Base-by-base conservation (phyloP, 176 grass and related monocot genomes). In the Ananas comosus region DNA sequence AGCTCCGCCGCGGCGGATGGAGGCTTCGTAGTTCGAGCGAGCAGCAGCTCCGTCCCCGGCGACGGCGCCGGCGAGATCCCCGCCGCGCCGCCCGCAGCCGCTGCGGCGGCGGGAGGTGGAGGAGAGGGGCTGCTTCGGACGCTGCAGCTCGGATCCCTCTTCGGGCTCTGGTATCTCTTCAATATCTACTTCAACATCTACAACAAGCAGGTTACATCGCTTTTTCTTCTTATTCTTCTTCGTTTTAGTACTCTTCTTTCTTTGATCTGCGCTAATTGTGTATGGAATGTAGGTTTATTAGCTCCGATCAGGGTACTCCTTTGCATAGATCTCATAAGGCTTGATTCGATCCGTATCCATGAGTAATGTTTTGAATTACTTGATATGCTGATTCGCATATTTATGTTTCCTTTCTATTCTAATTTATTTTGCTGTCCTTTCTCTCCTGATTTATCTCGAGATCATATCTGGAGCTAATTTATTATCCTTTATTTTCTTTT, bases 161-260 rank as follows among this genome's bases (percentile, higher is more conserved):
- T 85, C 57, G 82, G 82, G 10, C 53, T 85, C 50, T 85, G 82
- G 82, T 85, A 85, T 66, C 69, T 85, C 27, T 85, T 85, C 53
- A 85, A 85, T 63, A 85, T 85, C 82, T 85, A 85, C 72, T 85
- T 85, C 77, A 85, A 85, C 33, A 85, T 85, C 53, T 85, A 85
- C 65, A 85, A 85, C 29, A 85, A 85, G 66, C 82, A 85, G 82
- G 82, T 56, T 57, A 21, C 23, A 64, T 22, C 16, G 23, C 4
- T 49, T 12, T 51, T 22, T 51, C 51, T 64, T 10, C 48, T 53
- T 24, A 11, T 72, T 49, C n/a, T n/a, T 53, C 11, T 70, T 7
- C 42, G 63, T 19, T 68, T 24, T 61, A 24, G 56, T 73, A 61
- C 33, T 42, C 33, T 42, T 42, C 33, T 42, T 42, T 42, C 33